Evolutionary conservation across 768 basidiomycete species (phyloP).

Genomic region (Auricularia sp.): DNA sequence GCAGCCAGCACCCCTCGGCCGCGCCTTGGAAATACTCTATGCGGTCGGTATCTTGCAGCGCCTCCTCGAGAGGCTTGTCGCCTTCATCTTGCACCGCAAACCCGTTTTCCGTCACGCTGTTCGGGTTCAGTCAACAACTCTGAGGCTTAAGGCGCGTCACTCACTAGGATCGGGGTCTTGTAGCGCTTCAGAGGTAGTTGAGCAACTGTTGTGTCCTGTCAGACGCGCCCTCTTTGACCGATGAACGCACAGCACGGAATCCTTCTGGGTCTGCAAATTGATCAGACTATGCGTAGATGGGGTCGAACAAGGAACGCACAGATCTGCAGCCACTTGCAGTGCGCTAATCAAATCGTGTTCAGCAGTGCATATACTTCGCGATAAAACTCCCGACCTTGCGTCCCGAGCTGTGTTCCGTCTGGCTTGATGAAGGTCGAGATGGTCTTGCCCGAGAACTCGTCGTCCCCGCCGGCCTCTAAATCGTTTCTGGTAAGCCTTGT

Average conservation of each 20-base stretch:
- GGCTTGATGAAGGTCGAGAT: constrained; percentile 54
- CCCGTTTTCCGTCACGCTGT: constrained; percentile 65
- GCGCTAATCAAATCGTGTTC: constrained; percentile 26
- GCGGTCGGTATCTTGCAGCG: constrained; percentile 49
- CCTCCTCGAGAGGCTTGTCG: constrained; percentile 41
- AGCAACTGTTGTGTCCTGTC: constrained; percentile 31
- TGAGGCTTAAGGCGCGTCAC: constrained; percentile 9
- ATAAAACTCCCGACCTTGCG: constrained; percentile 32
- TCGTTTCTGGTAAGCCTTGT: neutral
- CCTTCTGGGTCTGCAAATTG: constrained; percentile 44
- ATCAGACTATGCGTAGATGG: neutral
- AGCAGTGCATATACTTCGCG: neutral
- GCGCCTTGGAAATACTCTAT: constrained; percentile 59
- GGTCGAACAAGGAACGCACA: constrained; percentile 29
- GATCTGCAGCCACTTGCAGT: constrained; percentile 58
- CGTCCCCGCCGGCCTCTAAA: constrained; percentile 47
- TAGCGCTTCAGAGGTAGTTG: constrained; percentile 63
- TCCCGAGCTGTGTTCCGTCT: constrained; percentile 55
- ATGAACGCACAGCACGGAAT: constrained; percentile 38
- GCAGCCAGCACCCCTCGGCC: constrained; percentile 44
- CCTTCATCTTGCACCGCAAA: constrained; percentile 61
- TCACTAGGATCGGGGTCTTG: constrained; percentile 44
- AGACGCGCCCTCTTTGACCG: neutral
- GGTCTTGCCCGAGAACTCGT: constrained; percentile 54
- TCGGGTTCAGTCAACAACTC: neutral